Conservation (phyloP, 2,329 filamentous ascomycete species). For the Paecilomyces sp. region DNA sequence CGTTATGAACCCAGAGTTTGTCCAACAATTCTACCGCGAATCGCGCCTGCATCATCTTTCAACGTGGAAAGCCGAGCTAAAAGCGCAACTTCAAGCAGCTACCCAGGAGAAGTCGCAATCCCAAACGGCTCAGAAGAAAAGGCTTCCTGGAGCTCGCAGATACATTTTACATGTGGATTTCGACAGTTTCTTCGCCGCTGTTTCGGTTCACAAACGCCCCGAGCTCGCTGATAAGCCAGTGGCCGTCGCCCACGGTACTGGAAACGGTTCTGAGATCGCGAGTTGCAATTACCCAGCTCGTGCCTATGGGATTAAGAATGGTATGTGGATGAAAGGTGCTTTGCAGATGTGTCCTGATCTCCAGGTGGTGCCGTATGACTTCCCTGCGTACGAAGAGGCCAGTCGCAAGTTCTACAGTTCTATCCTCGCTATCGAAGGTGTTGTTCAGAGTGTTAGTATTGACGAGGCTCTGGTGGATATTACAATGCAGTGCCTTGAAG, state of each 20-base stretch:
- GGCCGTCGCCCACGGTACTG: constrained; percentile 80
- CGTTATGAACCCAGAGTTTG: constrained; percentile 84
- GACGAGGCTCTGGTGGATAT: constrained; percentile 90
- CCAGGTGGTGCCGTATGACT: constrained; percentile 91
- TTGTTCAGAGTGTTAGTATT: constrained; percentile 93
- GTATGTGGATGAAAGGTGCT: constrained; percentile 98
- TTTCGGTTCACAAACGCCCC: constrained; percentile 73
- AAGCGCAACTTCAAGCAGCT: constrained; percentile 76
- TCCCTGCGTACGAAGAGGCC: constrained; percentile 86
- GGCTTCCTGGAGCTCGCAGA: constrained; percentile 56
- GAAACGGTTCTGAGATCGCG: constrained; percentile 86
- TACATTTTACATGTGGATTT: constrained; percentile 97
- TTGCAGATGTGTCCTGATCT: constrained; percentile 75
- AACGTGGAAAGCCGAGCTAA: constrained; percentile 92
- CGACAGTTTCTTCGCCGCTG: constrained; percentile 95
- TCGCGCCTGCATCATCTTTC: constrained; percentile 92
- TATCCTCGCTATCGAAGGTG: constrained; percentile 69
- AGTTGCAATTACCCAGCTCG: constrained; percentile 95
- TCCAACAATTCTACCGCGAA: constrained; percentile 92
- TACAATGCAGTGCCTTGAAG: constrained; percentile 60
- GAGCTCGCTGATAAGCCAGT: constrained; percentile 71
- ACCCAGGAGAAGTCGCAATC: constrained; percentile 59
- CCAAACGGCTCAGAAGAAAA: constrained; percentile 44
- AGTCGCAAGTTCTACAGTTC: constrained; percentile 82
- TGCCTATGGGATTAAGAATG: constrained; percentile 82